Percentiles rank a stretch among this genome's conserved stretches.
Evolutionary conservation across 306 rosid species (phyloP).

Genomic region (Dryas drummondii): DNA sequence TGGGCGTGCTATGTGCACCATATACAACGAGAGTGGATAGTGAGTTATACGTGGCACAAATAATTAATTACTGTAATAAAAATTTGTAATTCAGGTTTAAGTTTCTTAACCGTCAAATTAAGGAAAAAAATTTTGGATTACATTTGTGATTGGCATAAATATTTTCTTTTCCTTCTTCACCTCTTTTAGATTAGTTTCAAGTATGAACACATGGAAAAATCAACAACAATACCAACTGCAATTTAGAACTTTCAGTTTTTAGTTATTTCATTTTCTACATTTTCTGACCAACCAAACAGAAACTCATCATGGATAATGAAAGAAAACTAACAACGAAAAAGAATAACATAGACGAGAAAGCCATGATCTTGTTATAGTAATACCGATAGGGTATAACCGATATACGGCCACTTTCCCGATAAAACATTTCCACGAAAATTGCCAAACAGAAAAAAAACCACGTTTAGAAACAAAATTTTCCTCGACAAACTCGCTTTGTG

Average conservation of each 20-base stretch:
- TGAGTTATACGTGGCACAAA: neutral
- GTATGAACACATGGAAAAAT: neutral
- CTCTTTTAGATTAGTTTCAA: neutral
- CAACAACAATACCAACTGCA: neutral
- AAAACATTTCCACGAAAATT: neutral
- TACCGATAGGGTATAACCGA: too few species aligned
- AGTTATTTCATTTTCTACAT: neutral
- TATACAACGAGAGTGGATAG: neutral
- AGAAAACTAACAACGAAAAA: neutral
- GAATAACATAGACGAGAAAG: neutral
- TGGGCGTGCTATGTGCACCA: neutral
- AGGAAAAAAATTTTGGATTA: neutral
- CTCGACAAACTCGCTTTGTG: neutral
- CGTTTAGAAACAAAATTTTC: too few species aligned
- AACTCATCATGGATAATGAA: neutral
- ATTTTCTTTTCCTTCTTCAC: neutral
- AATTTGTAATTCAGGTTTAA: neutral
- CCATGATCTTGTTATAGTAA: slow-evolving; percentile 1
- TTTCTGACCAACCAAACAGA: slow-evolving; percentile 11
- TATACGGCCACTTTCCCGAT: too few species aligned
- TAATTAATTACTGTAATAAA: neutral
- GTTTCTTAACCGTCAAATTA: neutral
- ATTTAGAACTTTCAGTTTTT: neutral
- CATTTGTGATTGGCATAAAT: neutral
- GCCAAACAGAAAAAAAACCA: too few species aligned